Conservation (phyloP, 169 alveolate genomes). For the Babesia caballi region DNA sequence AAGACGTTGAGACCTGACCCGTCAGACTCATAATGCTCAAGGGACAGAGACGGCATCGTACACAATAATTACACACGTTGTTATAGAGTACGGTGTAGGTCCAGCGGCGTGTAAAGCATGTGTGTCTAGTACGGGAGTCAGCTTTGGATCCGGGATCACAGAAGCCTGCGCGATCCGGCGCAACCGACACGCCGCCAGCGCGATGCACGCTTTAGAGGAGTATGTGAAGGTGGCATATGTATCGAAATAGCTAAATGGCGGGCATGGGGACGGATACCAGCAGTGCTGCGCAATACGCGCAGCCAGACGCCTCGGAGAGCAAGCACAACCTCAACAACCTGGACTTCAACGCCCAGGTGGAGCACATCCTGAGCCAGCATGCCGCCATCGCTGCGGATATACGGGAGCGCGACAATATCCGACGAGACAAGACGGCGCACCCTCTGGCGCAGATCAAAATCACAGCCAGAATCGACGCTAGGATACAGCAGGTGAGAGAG, state of each 20-base stretch:
- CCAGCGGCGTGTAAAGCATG: too few species aligned
- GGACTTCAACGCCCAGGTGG: conserved; percentile 59
- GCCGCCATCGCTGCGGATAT: conserved; percentile 48
- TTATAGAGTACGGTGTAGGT: too few species aligned
- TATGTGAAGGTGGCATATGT: not conserved
- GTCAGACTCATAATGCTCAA: too few species aligned
- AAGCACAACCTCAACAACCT: conserved; percentile 47
- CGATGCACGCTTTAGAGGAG: not conserved
- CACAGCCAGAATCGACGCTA: conserved; percentile 34
- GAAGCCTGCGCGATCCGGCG: not conserved
- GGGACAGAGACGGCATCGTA: too few species aligned
- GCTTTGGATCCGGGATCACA: not conserved
- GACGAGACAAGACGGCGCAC: conserved; percentile 49
- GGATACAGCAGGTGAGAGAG: conserved; percentile 18
- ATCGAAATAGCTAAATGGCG: not conserved
- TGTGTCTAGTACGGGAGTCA: not conserved
- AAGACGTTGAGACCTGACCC: too few species aligned
- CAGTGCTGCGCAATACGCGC: not conserved
- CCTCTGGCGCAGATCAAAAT: conserved; percentile 59
- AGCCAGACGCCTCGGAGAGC: conserved; percentile 1
- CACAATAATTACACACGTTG: too few species aligned
- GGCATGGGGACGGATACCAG: not conserved
- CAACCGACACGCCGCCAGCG: not conserved
- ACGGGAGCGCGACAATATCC: conserved; percentile 43
- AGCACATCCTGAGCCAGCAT: conserved; percentile 20